Evolutionary conservation across 441 rosid species (phyloP).

Genomic region (Brassica hybrid): DNA sequence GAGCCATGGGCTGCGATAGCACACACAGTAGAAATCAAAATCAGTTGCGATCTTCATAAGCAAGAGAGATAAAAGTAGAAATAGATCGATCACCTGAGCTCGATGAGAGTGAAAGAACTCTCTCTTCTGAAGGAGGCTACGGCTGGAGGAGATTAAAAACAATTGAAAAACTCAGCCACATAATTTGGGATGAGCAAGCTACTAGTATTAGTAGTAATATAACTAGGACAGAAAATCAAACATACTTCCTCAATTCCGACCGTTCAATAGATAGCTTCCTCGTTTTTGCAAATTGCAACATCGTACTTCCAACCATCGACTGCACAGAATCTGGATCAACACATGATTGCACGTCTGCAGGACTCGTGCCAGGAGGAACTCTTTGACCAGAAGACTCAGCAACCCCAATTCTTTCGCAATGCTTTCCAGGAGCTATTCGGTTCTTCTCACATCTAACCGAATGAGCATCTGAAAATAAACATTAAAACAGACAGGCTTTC

Average conservation of each 20-base stretch:
- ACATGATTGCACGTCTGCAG: conserved; percentile 58
- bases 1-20: conserved; percentile 74
- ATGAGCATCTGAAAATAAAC: conserved; percentile 38
- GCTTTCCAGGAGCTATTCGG: conserved; percentile 54
- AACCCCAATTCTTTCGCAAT: conserved; percentile 46
- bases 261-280: conserved; percentile 92
- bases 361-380: conserved; percentile 49
- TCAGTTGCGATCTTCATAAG: conserved; percentile 11
- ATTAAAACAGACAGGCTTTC: not conserved
- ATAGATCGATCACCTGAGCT: conserved; percentile 85
- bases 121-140: conserved; percentile 84
- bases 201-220: not conserved
- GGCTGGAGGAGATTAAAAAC: conserved; percentile 52
- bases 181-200: conserved; percentile 9
- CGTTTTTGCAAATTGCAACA: conserved; percentile 92
- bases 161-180: conserved; percentile 32
- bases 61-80: not conserved
- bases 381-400: conserved; percentile 50
- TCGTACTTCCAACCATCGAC: conserved; percentile 67
- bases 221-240: conserved; percentile 19
- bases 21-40: conserved; percentile 24
- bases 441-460: conserved; percentile 43
- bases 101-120: conserved; percentile 99
- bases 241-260: conserved; percentile 89
- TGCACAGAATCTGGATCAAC: conserved; percentile 78